Evolutionary conservation across 2,329 filamentous ascomycete genomes (phyloP).

Genomic region (Talaromyces sp.): DNA sequence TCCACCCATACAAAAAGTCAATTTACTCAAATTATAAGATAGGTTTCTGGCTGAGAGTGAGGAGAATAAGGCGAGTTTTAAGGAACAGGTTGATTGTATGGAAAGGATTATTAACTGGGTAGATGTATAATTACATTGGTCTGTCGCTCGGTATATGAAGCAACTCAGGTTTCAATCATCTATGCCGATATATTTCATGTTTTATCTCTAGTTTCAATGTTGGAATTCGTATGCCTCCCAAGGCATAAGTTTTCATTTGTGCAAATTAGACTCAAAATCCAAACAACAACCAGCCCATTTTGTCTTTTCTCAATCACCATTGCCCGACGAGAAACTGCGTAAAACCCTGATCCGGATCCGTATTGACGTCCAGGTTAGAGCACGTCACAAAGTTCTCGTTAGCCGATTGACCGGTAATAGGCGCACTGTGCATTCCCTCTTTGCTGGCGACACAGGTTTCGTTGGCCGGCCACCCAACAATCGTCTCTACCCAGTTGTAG

Average conservation of each 20-base stretch:
- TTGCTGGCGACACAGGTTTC: background rate
- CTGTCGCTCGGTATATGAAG: too few relatives aligned
- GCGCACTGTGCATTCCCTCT: background rate
- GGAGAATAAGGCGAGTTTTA: background rate
- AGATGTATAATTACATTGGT: background rate
- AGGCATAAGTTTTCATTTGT: too few relatives aligned
- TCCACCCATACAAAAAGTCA: too few relatives aligned
- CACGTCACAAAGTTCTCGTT: background rate
- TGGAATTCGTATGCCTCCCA: too few relatives aligned
- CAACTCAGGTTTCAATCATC: too few relatives aligned
- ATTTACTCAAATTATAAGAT: too few relatives aligned
- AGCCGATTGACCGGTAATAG: background rate
- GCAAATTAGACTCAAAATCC: too few relatives aligned
- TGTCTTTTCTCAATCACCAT: background rate
- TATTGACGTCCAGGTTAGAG: background rate
- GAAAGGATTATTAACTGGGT: background rate
- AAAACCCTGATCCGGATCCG: background rate
- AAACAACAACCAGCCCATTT: too few relatives aligned
- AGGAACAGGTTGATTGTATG: background rate
- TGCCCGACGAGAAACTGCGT: background rate
- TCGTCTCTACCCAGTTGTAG: background rate
- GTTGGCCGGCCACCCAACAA: background rate
- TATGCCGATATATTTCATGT: too few relatives aligned
- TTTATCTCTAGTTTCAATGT: too few relatives aligned
- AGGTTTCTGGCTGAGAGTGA: slow-evolving; percentile 1